Evolutionary conservation across 192 early-diverging fungal species (phyloP).

Genomic region (Podila clonocystis): DNA sequence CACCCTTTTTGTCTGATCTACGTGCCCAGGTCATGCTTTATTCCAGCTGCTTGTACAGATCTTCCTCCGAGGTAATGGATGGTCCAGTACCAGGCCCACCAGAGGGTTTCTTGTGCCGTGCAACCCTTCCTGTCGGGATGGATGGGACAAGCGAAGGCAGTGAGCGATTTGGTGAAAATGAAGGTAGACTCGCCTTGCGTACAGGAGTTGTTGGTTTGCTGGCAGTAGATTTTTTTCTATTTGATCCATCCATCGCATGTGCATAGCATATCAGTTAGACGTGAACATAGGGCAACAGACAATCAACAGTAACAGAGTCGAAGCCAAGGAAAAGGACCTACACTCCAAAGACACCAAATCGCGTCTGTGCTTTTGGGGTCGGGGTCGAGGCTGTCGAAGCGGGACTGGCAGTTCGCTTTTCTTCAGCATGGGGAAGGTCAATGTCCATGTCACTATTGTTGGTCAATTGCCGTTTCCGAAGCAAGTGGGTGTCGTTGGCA

Average conservation of each 20-base stretch:
- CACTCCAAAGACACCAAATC: slow-evolving; percentile 1
- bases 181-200: too few species aligned
- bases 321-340: background rate
- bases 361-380: background rate
- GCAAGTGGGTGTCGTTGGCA: background rate
- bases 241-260: too few species aligned
- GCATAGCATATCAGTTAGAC: background rate
- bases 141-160: background rate
- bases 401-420: background rate
- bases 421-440: background rate
- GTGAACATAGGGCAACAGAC: background rate
- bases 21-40: background rate
- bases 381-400: background rate
- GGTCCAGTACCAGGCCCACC: background rate
- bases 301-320: background rate
- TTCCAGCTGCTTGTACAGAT: slow-evolving; percentile 27
- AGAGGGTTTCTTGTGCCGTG: background rate
- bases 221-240: too few species aligned
- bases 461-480: background rate
- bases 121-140: background rate
- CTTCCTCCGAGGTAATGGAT: slow-evolving; percentile 29
- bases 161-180: too few species aligned
- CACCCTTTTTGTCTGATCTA: too few species aligned
- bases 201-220: too few species aligned
- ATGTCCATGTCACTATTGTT: background rate